phyloP scores from a whole-genome alignment of 23 red algal genomes.

The Cyanidiococcus yangmingshanensis region DNA sequence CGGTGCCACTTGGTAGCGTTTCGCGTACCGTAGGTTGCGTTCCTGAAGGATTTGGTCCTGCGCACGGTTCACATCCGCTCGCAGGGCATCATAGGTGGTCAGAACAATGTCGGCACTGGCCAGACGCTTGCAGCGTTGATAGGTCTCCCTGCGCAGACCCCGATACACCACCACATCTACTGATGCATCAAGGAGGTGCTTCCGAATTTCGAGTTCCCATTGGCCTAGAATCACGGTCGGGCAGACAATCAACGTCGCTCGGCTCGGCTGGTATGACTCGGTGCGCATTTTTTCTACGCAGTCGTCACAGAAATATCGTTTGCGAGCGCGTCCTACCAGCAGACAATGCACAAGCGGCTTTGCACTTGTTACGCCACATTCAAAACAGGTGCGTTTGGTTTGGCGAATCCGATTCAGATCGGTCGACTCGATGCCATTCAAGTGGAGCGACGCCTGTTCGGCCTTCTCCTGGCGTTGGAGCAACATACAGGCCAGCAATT shows the following conservation, averaged over 20 bases:
- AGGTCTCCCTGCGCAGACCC: not conserved
- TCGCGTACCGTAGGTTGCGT: slow-evolving; percentile 28
- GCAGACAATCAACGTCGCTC: not conserved
- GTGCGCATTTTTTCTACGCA: not conserved
- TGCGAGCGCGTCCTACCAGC: not conserved
- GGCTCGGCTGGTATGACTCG: not conserved
- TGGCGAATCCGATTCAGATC: not conserved
- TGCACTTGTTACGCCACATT: not conserved
- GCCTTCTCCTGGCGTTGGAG: not conserved
- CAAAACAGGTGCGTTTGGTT: not conserved
- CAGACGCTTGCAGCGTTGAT: slow-evolving; percentile 3
- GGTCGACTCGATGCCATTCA: not conserved
- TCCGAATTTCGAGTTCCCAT: not conserved
- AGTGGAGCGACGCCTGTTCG: not conserved
- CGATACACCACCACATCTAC: slow-evolving; percentile 1
- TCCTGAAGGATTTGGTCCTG: not conserved
- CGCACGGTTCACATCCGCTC: slow-evolving; percentile 40
- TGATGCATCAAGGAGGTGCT: not conserved
- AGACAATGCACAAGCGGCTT: not conserved
- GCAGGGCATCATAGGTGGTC: slow-evolving; percentile 80
- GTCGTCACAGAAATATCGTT: not conserved
- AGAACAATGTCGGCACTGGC: slow-evolving; percentile 66
- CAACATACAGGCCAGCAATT: slow-evolving; percentile 12
- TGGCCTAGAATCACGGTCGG: not conserved
- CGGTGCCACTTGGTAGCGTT: slow-evolving; percentile 34